Percentiles rank a stretch among this genome's conserved stretches.
Evolutionary conservation across 2,329 filamentous ascomycete genomes (phyloP).

Genomic region (Aspergillus oerlinghausenensis): DNA sequence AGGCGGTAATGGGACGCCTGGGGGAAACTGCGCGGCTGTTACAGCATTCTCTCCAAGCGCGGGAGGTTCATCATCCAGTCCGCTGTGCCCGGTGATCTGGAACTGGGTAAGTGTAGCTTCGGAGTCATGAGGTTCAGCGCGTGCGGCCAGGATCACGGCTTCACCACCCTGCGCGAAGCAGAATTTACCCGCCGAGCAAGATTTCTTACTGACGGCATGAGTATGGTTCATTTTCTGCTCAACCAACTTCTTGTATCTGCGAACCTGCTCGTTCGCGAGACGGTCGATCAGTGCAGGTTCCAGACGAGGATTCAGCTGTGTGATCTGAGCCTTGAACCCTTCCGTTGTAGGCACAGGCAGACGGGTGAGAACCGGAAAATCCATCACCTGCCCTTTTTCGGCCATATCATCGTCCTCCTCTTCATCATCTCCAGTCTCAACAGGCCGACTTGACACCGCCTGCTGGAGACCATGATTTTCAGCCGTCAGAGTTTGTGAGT

Average conservation of each 20-base stretch:
- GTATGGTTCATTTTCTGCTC: constrained; percentile 67
- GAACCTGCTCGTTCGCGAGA: constrained; percentile 74
- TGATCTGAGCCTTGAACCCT: constrained; percentile 72
- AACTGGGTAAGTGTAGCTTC: constrained; percentile 55
- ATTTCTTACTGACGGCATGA: constrained; percentile 50
- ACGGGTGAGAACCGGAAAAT: constrained; percentile 59
- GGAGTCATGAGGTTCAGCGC: constrained; percentile 47
- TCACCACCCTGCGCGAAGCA: constrained; percentile 67
- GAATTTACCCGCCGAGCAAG: constrained; percentile 57
- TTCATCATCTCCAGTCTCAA: constrained; percentile 37
- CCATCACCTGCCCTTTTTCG: constrained; percentile 57
- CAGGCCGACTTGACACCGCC: constrained; percentile 6
- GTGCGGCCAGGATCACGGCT: constrained; percentile 57
- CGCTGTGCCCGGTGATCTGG: constrained; percentile 51
- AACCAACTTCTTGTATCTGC: constrained; percentile 73
- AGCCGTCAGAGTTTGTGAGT: constrained; percentile 30
- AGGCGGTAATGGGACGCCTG: constrained; percentile 76
- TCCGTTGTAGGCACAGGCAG: constrained; percentile 66
- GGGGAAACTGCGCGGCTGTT: constrained; percentile 69
- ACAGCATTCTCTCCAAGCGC: constrained; percentile 63
- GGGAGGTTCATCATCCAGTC: constrained; percentile 62
- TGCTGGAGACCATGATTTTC: constrained; percentile 11
- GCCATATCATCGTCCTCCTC: constrained; percentile 52
- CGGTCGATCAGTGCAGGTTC: constrained; percentile 68
- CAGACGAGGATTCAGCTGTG: constrained; percentile 69